Conservation (phyloP, 106 monocot species). For the Allium fistulosum region DNA sequence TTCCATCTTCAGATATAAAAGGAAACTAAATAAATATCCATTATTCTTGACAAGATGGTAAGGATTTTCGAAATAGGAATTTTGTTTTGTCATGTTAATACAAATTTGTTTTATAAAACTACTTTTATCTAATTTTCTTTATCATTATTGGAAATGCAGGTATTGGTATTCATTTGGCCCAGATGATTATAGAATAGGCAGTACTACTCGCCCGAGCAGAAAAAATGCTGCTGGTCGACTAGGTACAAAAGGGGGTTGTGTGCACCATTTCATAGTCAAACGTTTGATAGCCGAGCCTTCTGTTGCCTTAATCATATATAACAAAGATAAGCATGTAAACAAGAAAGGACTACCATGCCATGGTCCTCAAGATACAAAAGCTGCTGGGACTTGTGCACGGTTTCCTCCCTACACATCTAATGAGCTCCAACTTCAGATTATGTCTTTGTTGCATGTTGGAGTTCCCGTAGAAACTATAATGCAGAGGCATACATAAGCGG, state of each 20-base stretch:
- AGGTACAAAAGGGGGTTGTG: slow-evolving; percentile 92
- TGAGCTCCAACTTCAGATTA: slow-evolving; percentile 75
- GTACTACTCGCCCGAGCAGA: slow-evolving; percentile 73
- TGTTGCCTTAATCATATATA: slow-evolving; percentile 93
- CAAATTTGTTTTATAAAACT: too few relatives aligned
- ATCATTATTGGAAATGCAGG: slow-evolving; percentile 21
- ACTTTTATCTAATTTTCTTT: too few relatives aligned
- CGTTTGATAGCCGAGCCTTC: slow-evolving; percentile 85
- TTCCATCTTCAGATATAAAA: too few relatives aligned
- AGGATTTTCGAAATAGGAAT: too few relatives aligned
- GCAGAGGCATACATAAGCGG: slow-evolving; percentile 81
- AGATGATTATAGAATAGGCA: slow-evolving; percentile 92
- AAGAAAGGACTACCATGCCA: slow-evolving; percentile 88
- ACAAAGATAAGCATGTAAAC: slow-evolving; percentile 89
- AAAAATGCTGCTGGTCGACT: slow-evolving; percentile 88
- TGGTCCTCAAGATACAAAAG: slow-evolving; percentile 70
- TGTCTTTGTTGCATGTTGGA: slow-evolving; percentile 79
- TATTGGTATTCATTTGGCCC: slow-evolving; percentile 99
- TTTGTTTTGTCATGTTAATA: too few relatives aligned
- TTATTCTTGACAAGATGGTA: too few relatives aligned
- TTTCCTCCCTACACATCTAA: slow-evolving; percentile 92
- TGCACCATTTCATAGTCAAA: slow-evolving; percentile 96
- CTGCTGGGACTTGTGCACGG: slow-evolving; percentile 82
- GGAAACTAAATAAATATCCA: too few relatives aligned
- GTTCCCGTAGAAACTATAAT: slow-evolving; percentile 98